Conservation (phyloP, 208 protist species). For the Leishmania major region DNA sequence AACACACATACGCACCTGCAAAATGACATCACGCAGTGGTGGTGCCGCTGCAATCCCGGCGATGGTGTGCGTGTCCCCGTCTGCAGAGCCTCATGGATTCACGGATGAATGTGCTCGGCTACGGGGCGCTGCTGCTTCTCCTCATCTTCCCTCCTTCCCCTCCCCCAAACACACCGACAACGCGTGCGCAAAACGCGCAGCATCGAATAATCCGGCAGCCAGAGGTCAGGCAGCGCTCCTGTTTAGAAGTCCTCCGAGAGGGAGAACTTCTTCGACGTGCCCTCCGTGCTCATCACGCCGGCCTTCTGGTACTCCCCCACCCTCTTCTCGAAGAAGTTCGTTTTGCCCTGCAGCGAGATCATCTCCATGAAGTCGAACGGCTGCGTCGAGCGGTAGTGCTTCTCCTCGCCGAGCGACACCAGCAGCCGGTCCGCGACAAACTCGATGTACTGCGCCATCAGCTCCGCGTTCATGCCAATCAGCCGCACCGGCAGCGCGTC, state of each 20-base stretch:
- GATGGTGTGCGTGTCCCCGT: not conserved
- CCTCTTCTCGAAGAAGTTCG: slow-evolving; percentile 99
- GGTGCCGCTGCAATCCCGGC: not conserved
- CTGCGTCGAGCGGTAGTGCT: slow-evolving; percentile 97
- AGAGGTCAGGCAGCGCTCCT: slow-evolving; percentile 19
- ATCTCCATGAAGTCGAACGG: slow-evolving; percentile 99
- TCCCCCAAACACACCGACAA: not conserved
- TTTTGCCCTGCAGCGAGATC: slow-evolving; percentile 98
- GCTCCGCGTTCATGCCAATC: slow-evolving; percentile 98
- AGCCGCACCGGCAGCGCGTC: slow-evolving; percentile 97
- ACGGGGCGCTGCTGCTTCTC: too few relatives aligned
- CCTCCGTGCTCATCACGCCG: slow-evolving; percentile 93
- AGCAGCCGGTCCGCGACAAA: slow-evolving; percentile 99
- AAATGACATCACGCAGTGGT: not conserved
- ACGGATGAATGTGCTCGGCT: not conserved
- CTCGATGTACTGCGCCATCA: slow-evolving; percentile 99
- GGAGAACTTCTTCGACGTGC: slow-evolving; percentile 83
- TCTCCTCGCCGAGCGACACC: slow-evolving; percentile 93
- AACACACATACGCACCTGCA: not conserved
- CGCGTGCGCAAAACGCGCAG: not conserved
- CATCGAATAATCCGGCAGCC: slow-evolving; percentile 76
- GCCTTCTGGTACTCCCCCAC: slow-evolving; percentile 99
- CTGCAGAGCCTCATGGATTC: not conserved
- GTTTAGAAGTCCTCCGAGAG: slow-evolving; percentile 92
- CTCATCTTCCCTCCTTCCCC: not conserved